Evolutionary conservation across 148 eudicot species (phyloP).

Genomic region (Arctostaphylos glauca): DNA sequence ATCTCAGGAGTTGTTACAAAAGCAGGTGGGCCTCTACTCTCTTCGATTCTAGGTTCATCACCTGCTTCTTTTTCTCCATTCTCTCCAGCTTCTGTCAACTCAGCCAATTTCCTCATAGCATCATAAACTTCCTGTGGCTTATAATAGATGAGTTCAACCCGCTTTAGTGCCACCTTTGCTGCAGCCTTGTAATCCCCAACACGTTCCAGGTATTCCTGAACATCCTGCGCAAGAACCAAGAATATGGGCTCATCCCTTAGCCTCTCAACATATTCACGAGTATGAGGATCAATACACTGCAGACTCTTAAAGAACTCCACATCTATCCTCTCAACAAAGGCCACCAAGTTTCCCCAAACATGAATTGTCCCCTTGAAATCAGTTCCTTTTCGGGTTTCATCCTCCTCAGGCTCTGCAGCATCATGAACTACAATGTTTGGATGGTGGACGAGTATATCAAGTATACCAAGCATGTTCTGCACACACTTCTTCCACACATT

Average conservation of each 20-base stretch:
- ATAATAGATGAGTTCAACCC: slow-evolving; percentile 72
- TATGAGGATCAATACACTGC: slow-evolving; percentile 84
- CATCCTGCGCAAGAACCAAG: slow-evolving; percentile 69
- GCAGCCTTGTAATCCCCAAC: slow-evolving; percentile 67
- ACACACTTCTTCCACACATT: slow-evolving; percentile 90
- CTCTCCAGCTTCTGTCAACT: slow-evolving; percentile 41
- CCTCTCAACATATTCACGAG: slow-evolving; percentile 80
- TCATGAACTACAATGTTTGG: slow-evolving; percentile 82
- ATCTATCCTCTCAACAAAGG: slow-evolving; percentile 81
- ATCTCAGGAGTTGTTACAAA: slow-evolving; percentile 68
- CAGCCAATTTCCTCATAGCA: slow-evolving; percentile 83
- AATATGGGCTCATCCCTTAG: slow-evolving; percentile 75
- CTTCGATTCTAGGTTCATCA: slow-evolving; percentile 42
- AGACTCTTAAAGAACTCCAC: slow-evolving; percentile 84
- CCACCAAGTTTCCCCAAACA: slow-evolving; percentile 90
- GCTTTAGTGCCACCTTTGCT: slow-evolving; percentile 64
- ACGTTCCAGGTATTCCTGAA: slow-evolving; percentile 65
- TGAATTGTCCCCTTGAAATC: slow-evolving; percentile 68
- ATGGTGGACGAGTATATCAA: slow-evolving; percentile 68
- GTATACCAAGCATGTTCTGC: slow-evolving; percentile 64
- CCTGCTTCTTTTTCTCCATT: slow-evolving; percentile 44
- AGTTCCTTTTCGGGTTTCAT: slow-evolving; percentile 75
- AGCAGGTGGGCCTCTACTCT: slow-evolving; percentile 53
- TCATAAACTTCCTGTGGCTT: slow-evolving; percentile 83
- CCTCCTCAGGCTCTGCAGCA: slow-evolving; percentile 75